phyloP scores from a whole-genome alignment of 805 yeast species.

The Scheffersomyces ergatensis region DNA sequence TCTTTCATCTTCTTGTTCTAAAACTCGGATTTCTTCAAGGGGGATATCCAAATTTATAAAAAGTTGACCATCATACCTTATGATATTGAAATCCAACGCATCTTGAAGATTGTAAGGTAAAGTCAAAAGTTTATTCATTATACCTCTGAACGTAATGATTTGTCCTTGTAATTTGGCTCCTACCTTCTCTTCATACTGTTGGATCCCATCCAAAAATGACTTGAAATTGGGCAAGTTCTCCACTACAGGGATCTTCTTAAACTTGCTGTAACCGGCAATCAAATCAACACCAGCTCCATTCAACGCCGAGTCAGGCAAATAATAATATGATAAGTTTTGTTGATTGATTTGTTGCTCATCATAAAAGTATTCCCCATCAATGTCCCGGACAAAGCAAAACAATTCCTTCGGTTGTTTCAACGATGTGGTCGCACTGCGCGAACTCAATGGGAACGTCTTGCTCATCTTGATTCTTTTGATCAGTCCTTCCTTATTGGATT shows the following conservation, averaged over 20 bases:
- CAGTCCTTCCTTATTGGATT: background rate
- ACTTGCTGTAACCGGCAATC: conserved; percentile 59
- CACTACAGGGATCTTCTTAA: conserved; percentile 53
- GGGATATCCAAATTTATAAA: conserved; percentile 55
- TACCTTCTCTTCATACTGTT: conserved; percentile 48
- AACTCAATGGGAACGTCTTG: conserved; percentile 38
- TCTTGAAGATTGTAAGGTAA: conserved; percentile 61
- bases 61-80: conserved; percentile 72
- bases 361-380: conserved; percentile 41
- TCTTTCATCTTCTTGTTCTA: conserved; percentile 18
- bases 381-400: conserved; percentile 59
- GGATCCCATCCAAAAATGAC: conserved; percentile 56
- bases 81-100: conserved; percentile 58
- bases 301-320: conserved; percentile 72
- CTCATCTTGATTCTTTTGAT: conserved; percentile 12
- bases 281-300: conserved; percentile 57
- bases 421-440: conserved; percentile 62
- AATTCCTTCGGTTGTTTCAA: conserved; percentile 86
- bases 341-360: conserved; percentile 49
- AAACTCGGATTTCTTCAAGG: conserved; percentile 30
- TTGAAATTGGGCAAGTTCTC: conserved; percentile 55
- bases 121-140: conserved; percentile 70
- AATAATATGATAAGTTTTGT: conserved; percentile 62
- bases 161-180: conserved; percentile 53
- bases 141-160: conserved; percentile 81